These are phyloP conservation scores for Aspergillus costaricaensis DNA, from an alignment of 2,329 filamentous ascomycete genomes.

Conservation along the genomic window DNA sequence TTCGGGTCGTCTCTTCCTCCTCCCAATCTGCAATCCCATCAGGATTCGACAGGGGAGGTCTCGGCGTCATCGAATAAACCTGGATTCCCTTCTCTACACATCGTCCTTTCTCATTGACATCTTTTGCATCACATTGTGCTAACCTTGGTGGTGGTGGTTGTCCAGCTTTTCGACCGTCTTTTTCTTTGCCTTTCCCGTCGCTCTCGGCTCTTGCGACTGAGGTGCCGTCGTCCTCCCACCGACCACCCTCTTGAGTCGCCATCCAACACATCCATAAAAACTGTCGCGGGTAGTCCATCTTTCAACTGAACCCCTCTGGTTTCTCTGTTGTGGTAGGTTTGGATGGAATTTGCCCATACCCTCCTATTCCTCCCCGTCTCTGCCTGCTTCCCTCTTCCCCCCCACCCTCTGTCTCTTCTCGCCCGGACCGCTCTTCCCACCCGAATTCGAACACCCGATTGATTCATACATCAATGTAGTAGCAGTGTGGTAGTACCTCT, in stretches of 20 bases:
- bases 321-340: constrained; percentile 41
- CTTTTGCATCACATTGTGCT: constrained; percentile 29
- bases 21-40: constrained; percentile 33
- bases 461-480: constrained; percentile 35
- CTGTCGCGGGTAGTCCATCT: constrained; percentile 37
- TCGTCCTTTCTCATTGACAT: constrained; percentile 21
- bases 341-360: constrained; percentile 35
- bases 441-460: constrained; percentile 35
- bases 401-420: constrained; percentile 27
- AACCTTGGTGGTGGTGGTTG: constrained; percentile 23
- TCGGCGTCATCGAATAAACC: constrained; percentile 20
- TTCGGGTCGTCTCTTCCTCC: constrained; percentile 31
- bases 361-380: constrained; percentile 23
- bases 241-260: constrained; percentile 23
- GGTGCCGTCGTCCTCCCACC: constrained; percentile 31
- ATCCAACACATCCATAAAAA: constrained; percentile 33
- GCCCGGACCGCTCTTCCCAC: constrained; percentile 15
- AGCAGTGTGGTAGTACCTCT: constrained; percentile 30
- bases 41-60: constrained; percentile 28
- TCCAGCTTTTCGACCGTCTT: constrained; percentile 29
- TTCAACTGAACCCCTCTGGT: constrained; percentile 28
- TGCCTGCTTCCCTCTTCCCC: constrained; percentile 28
- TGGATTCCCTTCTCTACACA: constrained; percentile 16
- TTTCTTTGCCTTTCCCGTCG: constrained; percentile 33
- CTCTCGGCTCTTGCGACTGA: constrained; percentile 41